These are phyloP conservation scores for Oenanthe sinensis DNA, from an alignment of 129 eudicot genomes.

Conservation along the genomic window DNA sequence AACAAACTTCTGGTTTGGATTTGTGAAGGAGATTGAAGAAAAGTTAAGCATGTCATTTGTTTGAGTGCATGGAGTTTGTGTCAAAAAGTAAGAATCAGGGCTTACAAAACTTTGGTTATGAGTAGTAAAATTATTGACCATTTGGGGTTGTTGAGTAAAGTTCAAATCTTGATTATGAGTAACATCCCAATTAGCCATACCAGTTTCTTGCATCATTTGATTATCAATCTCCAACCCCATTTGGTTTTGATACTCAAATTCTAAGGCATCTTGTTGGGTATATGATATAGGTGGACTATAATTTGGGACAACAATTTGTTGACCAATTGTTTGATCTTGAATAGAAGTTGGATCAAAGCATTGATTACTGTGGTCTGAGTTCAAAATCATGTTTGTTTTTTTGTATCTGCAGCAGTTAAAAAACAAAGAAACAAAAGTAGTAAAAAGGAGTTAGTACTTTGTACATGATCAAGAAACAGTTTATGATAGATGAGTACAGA, in stretches of 20 bases:
- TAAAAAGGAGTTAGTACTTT: slow-evolving; percentile 5
- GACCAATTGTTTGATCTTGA: slow-evolving; percentile 30
- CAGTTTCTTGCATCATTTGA: slow-evolving; percentile 10
- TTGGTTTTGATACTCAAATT: slow-evolving; percentile 24
- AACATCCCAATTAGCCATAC: slow-evolving; percentile 15
- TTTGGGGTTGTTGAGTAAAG: slow-evolving; percentile 18
- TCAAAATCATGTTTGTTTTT: slow-evolving; percentile 22
- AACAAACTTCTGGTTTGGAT: slow-evolving; percentile 22
- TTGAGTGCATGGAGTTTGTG: slow-evolving; percentile 27
- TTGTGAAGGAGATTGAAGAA: slow-evolving; percentile 42
- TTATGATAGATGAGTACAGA: slow-evolving; percentile 1
- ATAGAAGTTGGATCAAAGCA: slow-evolving; percentile 46
- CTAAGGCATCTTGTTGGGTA: slow-evolving; percentile 14
- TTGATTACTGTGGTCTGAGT: slow-evolving; percentile 44
- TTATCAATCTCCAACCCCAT: slow-evolving; percentile 34
- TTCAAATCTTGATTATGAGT: slow-evolving; percentile 17
- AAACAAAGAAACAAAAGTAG: slow-evolving; percentile 4
- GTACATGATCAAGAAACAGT: slow-evolving; percentile 9
- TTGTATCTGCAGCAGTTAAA: slow-evolving; percentile 19
- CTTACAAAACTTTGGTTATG: slow-evolving; percentile 24
- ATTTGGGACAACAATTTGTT: slow-evolving; percentile 34
- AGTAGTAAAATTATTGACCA: slow-evolving; percentile 13
- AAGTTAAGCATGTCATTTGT: slow-evolving; percentile 68
- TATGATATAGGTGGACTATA: slow-evolving; percentile 20
- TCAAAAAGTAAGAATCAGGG: background rate